Evolutionary conservation across 1,284 basidiomycete species (phyloP), one percentile per base, ranked within the genome.

Genomic region (Tylopilus orsonianus): DNA sequence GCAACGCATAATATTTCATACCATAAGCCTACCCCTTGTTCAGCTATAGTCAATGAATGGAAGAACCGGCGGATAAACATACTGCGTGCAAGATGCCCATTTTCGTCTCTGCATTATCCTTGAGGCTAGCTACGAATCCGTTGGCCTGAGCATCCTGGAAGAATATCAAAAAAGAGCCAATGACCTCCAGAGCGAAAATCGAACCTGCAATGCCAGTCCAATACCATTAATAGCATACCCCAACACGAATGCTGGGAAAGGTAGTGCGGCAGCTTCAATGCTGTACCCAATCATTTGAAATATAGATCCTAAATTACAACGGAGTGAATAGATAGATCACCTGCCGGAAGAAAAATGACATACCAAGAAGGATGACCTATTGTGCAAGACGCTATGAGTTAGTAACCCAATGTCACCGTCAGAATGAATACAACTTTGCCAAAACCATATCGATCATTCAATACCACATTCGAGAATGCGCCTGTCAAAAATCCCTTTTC

Each of bases 171-270:
- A 19, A 4, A 13, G 18, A 19, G 34, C 4, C 29, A 12, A 41
- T 14, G 30, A 8, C 20, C 13, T 10, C 1, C 18, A 18, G 27
- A 2, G 13, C 18, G 16, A 35, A 8, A 16, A 33, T 52, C 60
- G n/a, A n/a, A 67, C 67, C 56, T 68, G 67, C 27, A 69, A 32
- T 4, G 83, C 74, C 38, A 81, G 60, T 0, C 84, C 87, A 41
- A 86, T 76, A 0, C 87, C 85, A 53, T 78, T 83, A 56, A 87
- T 68, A 13, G 72, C 65, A 56, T 77, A 85, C 0, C 75, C 73
- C 22, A 85, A 61, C 9, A 78, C 75, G 53, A 85, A 84, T 1
- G 75, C 71, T 1, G 84, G 83, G 58, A 84, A 89, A 2, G 85
- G 85, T 0, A 78, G 72, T 2, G 77, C 78, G 14, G 81, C 70